Conservation (phyloP, 139 green algal species). For the Dunaliella primolecta region DNA sequence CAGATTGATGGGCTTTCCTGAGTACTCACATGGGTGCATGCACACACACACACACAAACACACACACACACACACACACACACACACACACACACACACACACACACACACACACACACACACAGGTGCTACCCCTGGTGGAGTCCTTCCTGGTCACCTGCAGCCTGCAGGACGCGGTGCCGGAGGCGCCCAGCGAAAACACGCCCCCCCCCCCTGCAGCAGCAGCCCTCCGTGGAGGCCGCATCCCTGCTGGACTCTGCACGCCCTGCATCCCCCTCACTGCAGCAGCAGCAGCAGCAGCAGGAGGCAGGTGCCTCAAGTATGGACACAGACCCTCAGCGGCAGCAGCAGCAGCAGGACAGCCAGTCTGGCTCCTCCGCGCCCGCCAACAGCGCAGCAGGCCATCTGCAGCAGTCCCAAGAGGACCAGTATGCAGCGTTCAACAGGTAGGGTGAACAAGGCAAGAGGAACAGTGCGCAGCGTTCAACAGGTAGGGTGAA, state of each 20-base stretch:
- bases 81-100: too few species aligned
- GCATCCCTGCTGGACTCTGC: background rate
- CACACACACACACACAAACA: too few species aligned
- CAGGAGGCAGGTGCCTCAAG: background rate
- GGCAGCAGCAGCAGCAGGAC: background rate
- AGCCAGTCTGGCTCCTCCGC: too few species aligned
- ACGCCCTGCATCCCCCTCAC: background rate
- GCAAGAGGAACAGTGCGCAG: too few species aligned
- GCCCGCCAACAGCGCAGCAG: background rate
- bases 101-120: too few species aligned
- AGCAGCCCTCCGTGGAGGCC: background rate
- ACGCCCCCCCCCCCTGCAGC: conserved; percentile 2
- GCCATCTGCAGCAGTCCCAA: conserved; percentile 4
- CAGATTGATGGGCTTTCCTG: too few species aligned
- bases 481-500: too few species aligned
- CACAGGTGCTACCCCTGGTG: conserved; percentile 83
- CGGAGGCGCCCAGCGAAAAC: conserved; percentile 15
- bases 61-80: too few species aligned
- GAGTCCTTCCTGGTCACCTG: conserved; percentile 92
- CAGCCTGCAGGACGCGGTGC: conserved; percentile 41
- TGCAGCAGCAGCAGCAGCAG: background rate
- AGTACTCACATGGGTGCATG: too few species aligned
- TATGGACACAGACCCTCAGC: background rate
- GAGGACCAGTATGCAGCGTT: conserved; percentile 1
- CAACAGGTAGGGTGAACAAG: background rate